Evolutionary conservation across 148 eudicot genomes (phyloP).

Genomic region (Chenopodium quinoa): DNA sequence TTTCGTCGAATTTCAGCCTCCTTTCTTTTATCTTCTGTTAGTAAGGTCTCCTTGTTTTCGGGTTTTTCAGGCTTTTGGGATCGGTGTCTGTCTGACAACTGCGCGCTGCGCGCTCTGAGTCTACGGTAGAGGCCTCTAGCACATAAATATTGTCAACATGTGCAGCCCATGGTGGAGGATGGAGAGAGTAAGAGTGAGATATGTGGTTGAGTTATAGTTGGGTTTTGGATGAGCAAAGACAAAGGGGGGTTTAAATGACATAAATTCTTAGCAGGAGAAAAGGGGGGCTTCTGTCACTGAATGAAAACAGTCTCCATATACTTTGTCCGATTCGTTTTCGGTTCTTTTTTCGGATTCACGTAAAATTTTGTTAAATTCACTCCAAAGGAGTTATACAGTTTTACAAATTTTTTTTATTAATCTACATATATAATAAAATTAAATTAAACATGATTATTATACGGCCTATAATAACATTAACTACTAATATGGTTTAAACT

Average conservation of each 20-base stretch:
- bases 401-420: too few relatives aligned
- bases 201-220: conserved; percentile 8
- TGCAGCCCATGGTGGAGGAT: background rate
- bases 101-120: conserved; percentile 1
- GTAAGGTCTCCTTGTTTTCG: background rate
- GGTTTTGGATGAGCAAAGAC: conserved; percentile 13
- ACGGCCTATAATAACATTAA: too few relatives aligned
- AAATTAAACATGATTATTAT: too few relatives aligned
- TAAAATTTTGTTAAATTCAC: too few relatives aligned
- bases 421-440: too few relatives aligned
- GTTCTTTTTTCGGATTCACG: too few relatives aligned
- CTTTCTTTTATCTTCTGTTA: background rate
- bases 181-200: conserved; percentile 4
- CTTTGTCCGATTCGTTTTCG: too few relatives aligned
- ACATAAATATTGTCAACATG: background rate
- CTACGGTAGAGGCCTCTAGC: background rate
- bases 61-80: background rate
- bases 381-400: too few relatives aligned
- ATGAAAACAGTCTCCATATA: background rate
- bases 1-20: background rate
- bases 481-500: too few relatives aligned
- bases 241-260: conserved; percentile 23
- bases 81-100: background rate
- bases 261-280: conserved; percentile 19
- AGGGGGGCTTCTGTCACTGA: conserved; percentile 7